phyloP scores from a whole-genome alignment of 1,284 basidiomycete genomes.

The Cutaneotrichosporon cutaneum region DNA sequence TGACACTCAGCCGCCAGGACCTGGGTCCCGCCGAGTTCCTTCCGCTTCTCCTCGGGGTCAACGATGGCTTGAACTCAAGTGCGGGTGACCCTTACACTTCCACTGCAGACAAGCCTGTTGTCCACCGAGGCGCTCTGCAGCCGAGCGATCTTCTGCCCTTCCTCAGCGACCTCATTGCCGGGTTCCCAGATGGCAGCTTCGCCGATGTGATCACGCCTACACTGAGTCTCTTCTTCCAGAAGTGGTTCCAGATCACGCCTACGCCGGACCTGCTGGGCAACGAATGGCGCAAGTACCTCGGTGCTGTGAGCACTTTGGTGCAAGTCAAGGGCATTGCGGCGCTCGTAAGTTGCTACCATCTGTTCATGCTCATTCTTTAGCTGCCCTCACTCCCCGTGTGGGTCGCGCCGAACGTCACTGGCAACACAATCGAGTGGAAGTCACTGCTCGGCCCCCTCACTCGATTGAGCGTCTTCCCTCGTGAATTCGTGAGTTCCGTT shows the following conservation, averaged over 20 bases:
- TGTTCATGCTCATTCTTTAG: slow-evolving; percentile 26
- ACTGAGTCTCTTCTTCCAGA: slow-evolving; percentile 51
- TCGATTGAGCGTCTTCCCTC: slow-evolving; percentile 74
- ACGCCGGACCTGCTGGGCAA: slow-evolving; percentile 51
- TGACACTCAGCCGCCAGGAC: slow-evolving; percentile 57
- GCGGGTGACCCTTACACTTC: slow-evolving; percentile 57
- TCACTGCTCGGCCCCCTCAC: slow-evolving; percentile 76
- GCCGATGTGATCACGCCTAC: slow-evolving; percentile 56
- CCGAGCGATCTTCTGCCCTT: slow-evolving; percentile 53
- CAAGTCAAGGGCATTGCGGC: slow-evolving; percentile 78
- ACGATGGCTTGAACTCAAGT: slow-evolving; percentile 57
- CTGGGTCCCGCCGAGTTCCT: slow-evolving; percentile 76
- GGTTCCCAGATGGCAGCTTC: slow-evolving; percentile 52
- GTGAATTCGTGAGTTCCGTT: slow-evolving; percentile 71
- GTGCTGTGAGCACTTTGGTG: slow-evolving; percentile 75
- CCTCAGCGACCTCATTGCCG: slow-evolving; percentile 54
- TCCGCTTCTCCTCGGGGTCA: slow-evolving; percentile 66
- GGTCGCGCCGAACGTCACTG: slow-evolving; percentile 46
- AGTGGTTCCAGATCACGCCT: slow-evolving; percentile 49
- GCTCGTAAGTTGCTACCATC: slow-evolving; percentile 56
- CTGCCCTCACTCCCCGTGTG: slow-evolving; percentile 51
- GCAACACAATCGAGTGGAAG: slow-evolving; percentile 59
- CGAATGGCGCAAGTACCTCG: slow-evolving; percentile 80
- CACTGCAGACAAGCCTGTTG: neutral
- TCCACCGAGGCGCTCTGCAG: slow-evolving; percentile 34